Conservation (phyloP, 2,329 filamentous ascomycete genomes). For the Pseudodiploospora longispora region DNA sequence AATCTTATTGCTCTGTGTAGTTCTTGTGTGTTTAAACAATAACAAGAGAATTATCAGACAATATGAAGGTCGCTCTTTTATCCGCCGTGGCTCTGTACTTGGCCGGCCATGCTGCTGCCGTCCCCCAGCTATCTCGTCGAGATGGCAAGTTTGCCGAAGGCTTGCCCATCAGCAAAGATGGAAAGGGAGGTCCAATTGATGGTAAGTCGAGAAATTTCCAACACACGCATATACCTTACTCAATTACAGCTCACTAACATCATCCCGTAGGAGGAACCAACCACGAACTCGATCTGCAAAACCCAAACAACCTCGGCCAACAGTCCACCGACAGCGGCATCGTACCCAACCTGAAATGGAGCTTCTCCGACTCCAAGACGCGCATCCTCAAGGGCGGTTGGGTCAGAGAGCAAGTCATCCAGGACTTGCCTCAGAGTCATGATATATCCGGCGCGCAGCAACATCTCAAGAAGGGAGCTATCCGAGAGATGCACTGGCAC, state of each 20-base stretch:
- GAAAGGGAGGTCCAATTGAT: constrained; percentile 49
- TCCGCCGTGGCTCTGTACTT: constrained; percentile 9
- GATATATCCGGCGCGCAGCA: constrained; percentile 62
- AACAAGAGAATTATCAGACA: background rate
- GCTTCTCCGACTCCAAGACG: constrained; percentile 60
- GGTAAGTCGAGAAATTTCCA: constrained; percentile 31
- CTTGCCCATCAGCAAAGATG: constrained; percentile 47
- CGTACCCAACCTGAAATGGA: constrained; percentile 62
- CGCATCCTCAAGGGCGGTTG: constrained; percentile 55
- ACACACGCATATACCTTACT: background rate
- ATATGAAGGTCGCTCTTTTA: constrained; percentile 9
- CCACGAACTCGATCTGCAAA: constrained; percentile 49
- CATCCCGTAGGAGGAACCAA: constrained; percentile 54
- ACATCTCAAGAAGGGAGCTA: constrained; percentile 57
- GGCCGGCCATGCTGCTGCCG: constrained; percentile 9
- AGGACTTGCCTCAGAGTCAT: constrained; percentile 56
- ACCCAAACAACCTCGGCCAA: constrained; percentile 54
- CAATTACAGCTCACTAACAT: background rate
- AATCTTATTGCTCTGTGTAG: background rate
- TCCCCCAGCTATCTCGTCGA: constrained; percentile 13
- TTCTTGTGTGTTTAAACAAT: no score
- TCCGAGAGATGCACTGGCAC: constrained; percentile 62
- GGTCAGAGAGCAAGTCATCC: constrained; percentile 57
- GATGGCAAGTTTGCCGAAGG: constrained; percentile 36
- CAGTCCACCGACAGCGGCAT: constrained; percentile 55